These are phyloP conservation scores for Tetraselmis striata DNA, from an alignment of 139 green algal species.

Conservation along the genomic window DNA sequence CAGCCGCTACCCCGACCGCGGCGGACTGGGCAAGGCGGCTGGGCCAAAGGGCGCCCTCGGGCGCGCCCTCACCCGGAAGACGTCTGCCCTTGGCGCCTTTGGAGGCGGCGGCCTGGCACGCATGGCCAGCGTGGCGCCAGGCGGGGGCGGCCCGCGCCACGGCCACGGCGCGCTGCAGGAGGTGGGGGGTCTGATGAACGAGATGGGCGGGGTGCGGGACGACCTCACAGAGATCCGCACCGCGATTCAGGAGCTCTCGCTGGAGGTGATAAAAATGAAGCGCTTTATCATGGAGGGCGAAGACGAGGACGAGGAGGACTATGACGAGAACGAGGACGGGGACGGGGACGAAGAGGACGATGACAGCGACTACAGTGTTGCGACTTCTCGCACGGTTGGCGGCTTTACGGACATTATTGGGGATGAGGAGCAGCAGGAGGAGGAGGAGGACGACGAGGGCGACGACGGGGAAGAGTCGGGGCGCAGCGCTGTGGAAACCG, in stretches of 20 bases:
- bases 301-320: not conserved
- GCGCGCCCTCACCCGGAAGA: not conserved
- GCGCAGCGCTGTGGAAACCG: not conserved
- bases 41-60: not conserved
- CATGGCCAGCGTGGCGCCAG: not conserved
- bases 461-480: not conserved
- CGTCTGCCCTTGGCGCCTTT: not conserved
- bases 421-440: too few relatives aligned
- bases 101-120: not conserved
- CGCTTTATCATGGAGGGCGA: not conserved
- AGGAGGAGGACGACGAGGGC: not conserved
- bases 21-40: too few relatives aligned
- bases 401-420: not conserved
- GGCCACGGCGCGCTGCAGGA: not conserved
- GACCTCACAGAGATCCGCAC: not conserved
- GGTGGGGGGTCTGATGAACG: not conserved
- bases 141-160: too few relatives aligned
- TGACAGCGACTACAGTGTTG: too few relatives aligned
- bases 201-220: not conserved
- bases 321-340: not conserved
- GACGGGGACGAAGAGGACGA: not conserved
- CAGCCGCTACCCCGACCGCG: not conserved
- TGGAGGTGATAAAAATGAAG: not conserved
- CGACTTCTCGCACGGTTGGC: not conserved
- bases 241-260: not conserved